Percentiles rank a stretch among this genome's conserved stretches.
phyloP scores from a whole-genome alignment of 2,329 filamentous ascomycete genomes.

The Diplodia sapinea region DNA sequence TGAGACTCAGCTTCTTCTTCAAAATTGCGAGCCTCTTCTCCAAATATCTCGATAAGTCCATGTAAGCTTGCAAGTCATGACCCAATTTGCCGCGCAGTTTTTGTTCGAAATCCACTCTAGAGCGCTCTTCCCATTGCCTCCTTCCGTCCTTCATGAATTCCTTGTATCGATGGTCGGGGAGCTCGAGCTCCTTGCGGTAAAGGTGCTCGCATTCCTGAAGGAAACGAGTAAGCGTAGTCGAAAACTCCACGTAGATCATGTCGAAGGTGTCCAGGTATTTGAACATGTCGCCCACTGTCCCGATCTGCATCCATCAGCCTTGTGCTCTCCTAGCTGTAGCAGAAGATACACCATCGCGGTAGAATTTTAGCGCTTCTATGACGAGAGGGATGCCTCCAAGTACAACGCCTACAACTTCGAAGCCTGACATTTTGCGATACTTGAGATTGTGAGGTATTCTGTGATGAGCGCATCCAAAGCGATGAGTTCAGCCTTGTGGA shows the following conservation, averaged over 20 bases:
- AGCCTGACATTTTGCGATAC: conserved; percentile 32
- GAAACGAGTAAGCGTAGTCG: neutral
- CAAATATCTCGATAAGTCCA: neutral
- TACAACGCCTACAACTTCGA: conserved; percentile 35
- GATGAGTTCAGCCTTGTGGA: neutral
- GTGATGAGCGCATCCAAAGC: no score
- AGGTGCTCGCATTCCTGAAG: neutral
- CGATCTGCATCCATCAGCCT: neutral
- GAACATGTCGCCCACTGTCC: neutral
- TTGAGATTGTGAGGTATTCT: no score
- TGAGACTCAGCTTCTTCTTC: neutral
- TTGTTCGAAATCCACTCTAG: neutral
- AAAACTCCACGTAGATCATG: conserved; percentile 1
- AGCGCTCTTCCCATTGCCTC: neutral
- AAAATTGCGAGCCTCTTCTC: neutral
- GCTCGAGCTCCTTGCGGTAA: conserved; percentile 1
- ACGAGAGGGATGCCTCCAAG: conserved; percentile 35
- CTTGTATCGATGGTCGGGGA: neutral
- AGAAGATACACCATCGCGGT: conserved; percentile 28
- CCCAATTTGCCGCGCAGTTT: neutral
- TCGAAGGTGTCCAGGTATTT: neutral
- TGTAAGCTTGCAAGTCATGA: neutral
- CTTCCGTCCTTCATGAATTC: neutral
- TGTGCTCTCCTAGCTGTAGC: neutral
- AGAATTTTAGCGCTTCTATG: conserved; percentile 32